Percentiles rank a stretch among this genome's conserved stretches.
Evolutionary conservation across 768 basidiomycete species (phyloP).

Genomic region (Phaffia tasmanica): DNA sequence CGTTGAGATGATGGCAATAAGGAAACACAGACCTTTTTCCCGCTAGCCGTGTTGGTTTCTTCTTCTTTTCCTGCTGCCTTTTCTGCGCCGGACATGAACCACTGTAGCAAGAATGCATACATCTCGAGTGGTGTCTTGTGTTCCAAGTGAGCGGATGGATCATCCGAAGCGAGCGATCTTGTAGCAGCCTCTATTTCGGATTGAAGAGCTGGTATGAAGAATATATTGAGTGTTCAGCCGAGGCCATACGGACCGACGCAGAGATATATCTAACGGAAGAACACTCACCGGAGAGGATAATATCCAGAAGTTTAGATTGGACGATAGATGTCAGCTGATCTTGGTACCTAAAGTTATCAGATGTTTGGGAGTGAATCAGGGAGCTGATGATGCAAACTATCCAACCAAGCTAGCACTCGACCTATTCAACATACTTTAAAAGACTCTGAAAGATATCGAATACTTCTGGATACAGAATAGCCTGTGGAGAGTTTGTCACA

Average conservation of each 20-base stretch:
- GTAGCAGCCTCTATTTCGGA: slow-evolving; percentile 61
- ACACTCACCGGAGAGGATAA: slow-evolving; percentile 53
- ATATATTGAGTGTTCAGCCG: neutral
- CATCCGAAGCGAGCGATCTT: slow-evolving; percentile 54
- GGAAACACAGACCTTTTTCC: slow-evolving; percentile 16
- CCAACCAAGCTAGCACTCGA: neutral
- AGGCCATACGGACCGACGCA: no score
- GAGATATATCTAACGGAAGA: neutral
- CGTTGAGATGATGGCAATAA: neutral
- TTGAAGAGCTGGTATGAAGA: slow-evolving; percentile 42
- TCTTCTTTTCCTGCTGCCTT: slow-evolving; percentile 52
- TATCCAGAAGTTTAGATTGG: slow-evolving; percentile 80
- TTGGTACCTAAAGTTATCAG: slow-evolving; percentile 46
- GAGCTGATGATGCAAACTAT: neutral
- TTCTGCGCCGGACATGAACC: slow-evolving; percentile 76
- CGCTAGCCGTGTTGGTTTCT: slow-evolving; percentile 2
- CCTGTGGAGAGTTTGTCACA: slow-evolving; percentile 65
- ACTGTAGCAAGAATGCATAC: slow-evolving; percentile 82
- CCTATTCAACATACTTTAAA: slow-evolving; percentile 47
- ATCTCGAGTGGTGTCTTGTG: slow-evolving; percentile 74
- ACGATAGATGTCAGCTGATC: slow-evolving; percentile 38
- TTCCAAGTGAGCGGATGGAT: slow-evolving; percentile 51
- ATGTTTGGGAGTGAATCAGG: slow-evolving; percentile 17
- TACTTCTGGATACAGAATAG: slow-evolving; percentile 53
- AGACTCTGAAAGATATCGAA: slow-evolving; percentile 75